Evolutionary conservation across 805 yeast genomes (phyloP).

Genomic region (Pichia membranifaciens): DNA sequence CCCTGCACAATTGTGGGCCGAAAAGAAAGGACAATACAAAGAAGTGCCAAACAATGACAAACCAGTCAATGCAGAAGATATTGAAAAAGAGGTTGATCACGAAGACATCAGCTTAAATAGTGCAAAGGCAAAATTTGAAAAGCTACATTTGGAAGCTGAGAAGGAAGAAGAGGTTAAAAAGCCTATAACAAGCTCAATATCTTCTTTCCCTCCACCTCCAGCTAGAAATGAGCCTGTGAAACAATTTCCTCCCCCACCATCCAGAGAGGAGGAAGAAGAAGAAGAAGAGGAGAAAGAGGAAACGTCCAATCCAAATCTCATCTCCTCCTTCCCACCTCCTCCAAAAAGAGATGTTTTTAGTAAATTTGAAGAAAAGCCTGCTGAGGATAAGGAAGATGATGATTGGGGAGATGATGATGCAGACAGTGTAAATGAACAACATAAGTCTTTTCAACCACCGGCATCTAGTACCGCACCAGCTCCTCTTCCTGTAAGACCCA

Average conservation of each 20-base stretch:
- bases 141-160: conserved; percentile 22
- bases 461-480: conserved; percentile 10
- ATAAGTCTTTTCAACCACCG: neutral
- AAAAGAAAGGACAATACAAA: conserved; percentile 65
- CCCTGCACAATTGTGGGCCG: conserved; percentile 96
- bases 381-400: conserved; percentile 14
- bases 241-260: conserved; percentile 16
- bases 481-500: conserved; percentile 22
- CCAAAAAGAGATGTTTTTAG: conserved; percentile 12
- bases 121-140: conserved; percentile 29
- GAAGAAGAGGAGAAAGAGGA: neutral
- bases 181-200: neutral
- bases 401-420: conserved; percentile 16
- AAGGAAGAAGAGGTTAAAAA: conserved; percentile 17
- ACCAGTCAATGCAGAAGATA: conserved; percentile 27
- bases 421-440: conserved; percentile 18
- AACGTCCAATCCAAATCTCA: neutral
- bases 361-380: conserved; percentile 21
- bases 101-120: conserved; percentile 31
- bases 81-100: conserved; percentile 16
- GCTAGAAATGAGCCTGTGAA: neutral
- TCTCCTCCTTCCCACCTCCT: conserved; percentile 14
- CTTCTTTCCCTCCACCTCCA: conserved; percentile 17
- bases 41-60: conserved; percentile 31
- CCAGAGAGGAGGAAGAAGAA: conserved; percentile 10